phyloP scores from a whole-genome alignment of 148 eudicot species.

The Amaranthus cruentus region DNA sequence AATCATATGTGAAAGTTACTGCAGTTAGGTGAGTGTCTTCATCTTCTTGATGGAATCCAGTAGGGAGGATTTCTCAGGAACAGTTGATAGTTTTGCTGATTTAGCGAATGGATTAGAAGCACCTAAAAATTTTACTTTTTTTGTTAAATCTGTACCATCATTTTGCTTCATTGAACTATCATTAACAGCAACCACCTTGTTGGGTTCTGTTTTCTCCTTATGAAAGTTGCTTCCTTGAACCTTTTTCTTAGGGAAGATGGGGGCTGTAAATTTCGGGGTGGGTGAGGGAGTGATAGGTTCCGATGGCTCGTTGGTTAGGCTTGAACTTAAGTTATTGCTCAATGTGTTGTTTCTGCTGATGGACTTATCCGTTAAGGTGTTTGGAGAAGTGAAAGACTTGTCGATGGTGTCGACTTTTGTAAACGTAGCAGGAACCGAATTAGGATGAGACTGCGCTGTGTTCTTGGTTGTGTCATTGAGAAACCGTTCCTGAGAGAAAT shows the following conservation, averaged over 20 bases:
- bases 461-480: slow-evolving; percentile 40
- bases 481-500: slow-evolving; percentile 59
- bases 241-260: slow-evolving; percentile 45
- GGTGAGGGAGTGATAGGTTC: slow-evolving; percentile 39
- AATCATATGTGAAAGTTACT: not conserved
- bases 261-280: slow-evolving; percentile 35
- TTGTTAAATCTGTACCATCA: slow-evolving; percentile 22
- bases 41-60: slow-evolving; percentile 76
- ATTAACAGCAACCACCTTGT: slow-evolving; percentile 14
- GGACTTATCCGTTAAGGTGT: slow-evolving; percentile 18
- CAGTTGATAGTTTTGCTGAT: slow-evolving; percentile 56
- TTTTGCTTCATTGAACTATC: slow-evolving; percentile 29
- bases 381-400: slow-evolving; percentile 21
- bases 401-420: slow-evolving; percentile 14
- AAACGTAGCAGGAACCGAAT: slow-evolving; percentile 20
- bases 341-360: slow-evolving; percentile 18
- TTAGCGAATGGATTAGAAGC: slow-evolving; percentile 61
- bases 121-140: slow-evolving; percentile 25
- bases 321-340: slow-evolving; percentile 31
- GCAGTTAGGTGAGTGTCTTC: slow-evolving; percentile 37
- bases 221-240: slow-evolving; percentile 29
- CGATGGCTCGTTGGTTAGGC: slow-evolving; percentile 35
- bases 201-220: slow-evolving; percentile 31
- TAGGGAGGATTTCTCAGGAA: slow-evolving; percentile 52
- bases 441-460: slow-evolving; percentile 19